Conservation (phyloP, 306 rosid genomes). For the Ormosia emarginata region DNA sequence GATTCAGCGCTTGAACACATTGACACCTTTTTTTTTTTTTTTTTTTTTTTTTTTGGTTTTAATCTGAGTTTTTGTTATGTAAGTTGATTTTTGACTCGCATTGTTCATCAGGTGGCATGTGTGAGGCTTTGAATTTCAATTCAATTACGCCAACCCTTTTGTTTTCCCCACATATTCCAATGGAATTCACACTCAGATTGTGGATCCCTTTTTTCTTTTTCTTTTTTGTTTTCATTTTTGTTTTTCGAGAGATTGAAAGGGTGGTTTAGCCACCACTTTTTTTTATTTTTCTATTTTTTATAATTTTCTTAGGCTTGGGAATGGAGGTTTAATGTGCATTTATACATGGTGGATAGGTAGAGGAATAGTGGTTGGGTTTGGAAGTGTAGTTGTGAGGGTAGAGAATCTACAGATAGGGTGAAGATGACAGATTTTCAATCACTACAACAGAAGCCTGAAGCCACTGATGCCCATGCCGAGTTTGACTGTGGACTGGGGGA, state of each 20-base stretch:
- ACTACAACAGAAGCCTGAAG: slow-evolving; percentile 90
- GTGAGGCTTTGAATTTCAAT: slow-evolving; percentile 42
- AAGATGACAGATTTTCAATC: slow-evolving; percentile 84
- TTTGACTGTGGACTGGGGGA: slow-evolving; percentile 88
- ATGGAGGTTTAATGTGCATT: slow-evolving; percentile 34
- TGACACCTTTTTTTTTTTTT: background rate
- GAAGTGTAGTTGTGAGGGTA: slow-evolving; percentile 28
- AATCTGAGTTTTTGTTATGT: background rate
- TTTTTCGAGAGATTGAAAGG: slow-evolving; percentile 45
- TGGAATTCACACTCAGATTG: slow-evolving; percentile 34
- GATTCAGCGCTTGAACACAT: background rate
- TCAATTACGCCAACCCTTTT: slow-evolving; percentile 40
- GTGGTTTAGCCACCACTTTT: slow-evolving; percentile 26
- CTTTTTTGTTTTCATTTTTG: slow-evolving; percentile 36
- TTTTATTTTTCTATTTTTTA: background rate
- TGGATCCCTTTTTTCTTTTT: slow-evolving; percentile 43
- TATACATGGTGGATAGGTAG: slow-evolving; percentile 21
- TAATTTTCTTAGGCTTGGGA: slow-evolving; percentile 22
- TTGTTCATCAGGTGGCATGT: slow-evolving; percentile 51
- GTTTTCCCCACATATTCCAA: background rate
- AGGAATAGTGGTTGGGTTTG: slow-evolving; percentile 29
- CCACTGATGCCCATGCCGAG: slow-evolving; percentile 70
- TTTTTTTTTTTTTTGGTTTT: background rate
- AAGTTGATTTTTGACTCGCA: slow-evolving; percentile 31
- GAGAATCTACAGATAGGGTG: slow-evolving; percentile 19